phyloP scores from a whole-genome alignment of 2,329 filamentous ascomycete species.

The Fusarium nurragi region DNA sequence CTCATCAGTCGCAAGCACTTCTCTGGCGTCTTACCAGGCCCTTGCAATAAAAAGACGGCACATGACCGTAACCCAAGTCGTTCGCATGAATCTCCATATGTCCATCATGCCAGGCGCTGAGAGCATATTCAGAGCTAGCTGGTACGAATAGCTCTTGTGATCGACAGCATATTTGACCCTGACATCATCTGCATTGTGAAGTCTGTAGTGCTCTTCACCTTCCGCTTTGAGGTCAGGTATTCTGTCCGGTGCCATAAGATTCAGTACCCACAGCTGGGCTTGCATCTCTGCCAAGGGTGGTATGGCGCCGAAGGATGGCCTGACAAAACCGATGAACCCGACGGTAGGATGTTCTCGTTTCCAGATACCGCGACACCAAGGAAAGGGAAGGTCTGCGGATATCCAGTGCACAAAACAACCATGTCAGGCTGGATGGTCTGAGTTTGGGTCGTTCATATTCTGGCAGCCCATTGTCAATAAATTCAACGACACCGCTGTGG shows the following conservation, averaged over 20 bases:
- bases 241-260: background rate
- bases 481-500: background rate
- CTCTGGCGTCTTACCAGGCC: rapidly evolving
- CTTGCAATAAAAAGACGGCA: background rate
- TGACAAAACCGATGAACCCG: background rate
- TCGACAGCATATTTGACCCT: background rate
- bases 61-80: background rate
- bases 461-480: background rate
- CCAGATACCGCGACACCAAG: background rate
- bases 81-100: rapidly evolving
- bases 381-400: background rate
- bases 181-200: background rate
- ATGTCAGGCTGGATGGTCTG: background rate
- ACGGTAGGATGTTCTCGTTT: rapidly evolving
- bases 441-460: background rate
- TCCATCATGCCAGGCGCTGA: background rate
- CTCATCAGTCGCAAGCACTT: background rate
- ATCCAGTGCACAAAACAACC: background rate
- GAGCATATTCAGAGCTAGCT: background rate
- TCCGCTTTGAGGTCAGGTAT: background rate
- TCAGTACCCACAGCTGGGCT: background rate
- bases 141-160: background rate
- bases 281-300: background rate
- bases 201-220: background rate
- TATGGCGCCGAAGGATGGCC: background rate